Evolutionary conservation across 805 yeast species (phyloP), one percentile per base, ranked within the genome.

Genomic region (Wickerhamiella dianesei): DNA sequence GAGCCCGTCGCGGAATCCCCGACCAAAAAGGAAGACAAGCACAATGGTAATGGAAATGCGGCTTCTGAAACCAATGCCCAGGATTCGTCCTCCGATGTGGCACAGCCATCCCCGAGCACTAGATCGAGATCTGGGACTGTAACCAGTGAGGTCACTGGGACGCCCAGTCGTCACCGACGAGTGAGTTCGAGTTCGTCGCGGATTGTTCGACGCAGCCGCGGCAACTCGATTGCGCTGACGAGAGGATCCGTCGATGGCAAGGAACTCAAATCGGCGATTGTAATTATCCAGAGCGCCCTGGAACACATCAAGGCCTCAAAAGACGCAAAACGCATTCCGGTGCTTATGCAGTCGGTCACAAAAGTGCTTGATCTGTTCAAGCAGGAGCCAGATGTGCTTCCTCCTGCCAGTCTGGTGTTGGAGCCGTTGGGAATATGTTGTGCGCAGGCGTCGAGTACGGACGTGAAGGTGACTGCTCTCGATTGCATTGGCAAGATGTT

Each of bases 401-500:
- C 77, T 37, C 67, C 73, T 41, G 71, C 80, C 0, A 54, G 64
- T 22, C 63, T 73, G n/a, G 71, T 89, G 12, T 84, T 87, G 60
- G 89, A 83, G 49, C 83, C 95, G 0, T 69, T 89, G 56, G 74
- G 85, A 57, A 62, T 78, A 9, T 76, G 85, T 3, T 84, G 94
- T 61, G 56, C 63, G 19, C 86, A 85, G 56, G 50, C 53, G 5
- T 67, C 77, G 21, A 76, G 74, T 49, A 69, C 71, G 35, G 85
- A 77, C 13, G 72, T 84, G 41, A 82, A 82, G 55, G 72, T 80
- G 16, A 70, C 74, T 41, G 86, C 96, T 0, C 70, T 89, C 53
- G 96, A 89, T 60, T 75, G 89, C 52, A 74, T 92, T 48, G 83
- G 94, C 46, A 92, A 88, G 62, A 71, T 87, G 17, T 84, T 88